These are phyloP conservation scores for Fusarium proliferatum DNA, from an alignment of 2,329 filamentous ascomycete genomes.

Conservation along the genomic window DNA sequence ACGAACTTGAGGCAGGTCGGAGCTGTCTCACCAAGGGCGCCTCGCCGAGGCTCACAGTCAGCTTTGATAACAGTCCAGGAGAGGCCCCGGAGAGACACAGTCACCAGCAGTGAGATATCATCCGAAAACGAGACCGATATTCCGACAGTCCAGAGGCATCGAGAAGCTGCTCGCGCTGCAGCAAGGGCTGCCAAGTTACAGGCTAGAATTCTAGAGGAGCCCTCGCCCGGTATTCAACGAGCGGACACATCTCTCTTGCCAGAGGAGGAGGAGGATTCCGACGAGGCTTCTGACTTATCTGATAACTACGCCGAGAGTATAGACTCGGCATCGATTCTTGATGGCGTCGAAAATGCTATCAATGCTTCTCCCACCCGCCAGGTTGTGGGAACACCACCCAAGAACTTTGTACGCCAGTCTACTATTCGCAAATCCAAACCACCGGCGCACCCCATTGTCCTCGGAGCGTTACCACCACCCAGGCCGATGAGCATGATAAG, in stretches of 20 bases:
- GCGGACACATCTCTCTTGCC: constrained; percentile 64
- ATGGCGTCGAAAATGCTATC: constrained; percentile 69
- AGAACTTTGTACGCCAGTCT: constrained; percentile 69
- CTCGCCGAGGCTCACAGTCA: constrained; percentile 76
- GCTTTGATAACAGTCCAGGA: constrained; percentile 77
- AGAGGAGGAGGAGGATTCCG: constrained; percentile 70
- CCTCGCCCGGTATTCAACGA: constrained; percentile 54
- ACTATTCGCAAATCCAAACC: constrained; percentile 72
- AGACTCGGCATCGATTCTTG: constrained; percentile 78
- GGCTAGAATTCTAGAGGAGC: constrained; percentile 54
- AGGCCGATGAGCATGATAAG: constrained; percentile 73
- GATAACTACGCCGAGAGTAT: constrained; percentile 74
- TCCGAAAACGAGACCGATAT: constrained; percentile 84
- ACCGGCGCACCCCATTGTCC: constrained; percentile 64
- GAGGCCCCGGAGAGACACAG: constrained; percentile 76
- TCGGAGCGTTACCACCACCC: constrained; percentile 77
- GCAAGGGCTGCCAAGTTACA: constrained; percentile 54
- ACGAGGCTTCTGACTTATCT: constrained; percentile 71
- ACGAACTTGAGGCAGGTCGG: constrained; percentile 68
- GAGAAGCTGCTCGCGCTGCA: constrained; percentile 69
- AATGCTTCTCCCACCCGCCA: constrained; percentile 65
- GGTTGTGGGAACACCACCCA: constrained; percentile 72
- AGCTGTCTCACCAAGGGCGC: constrained; percentile 60
- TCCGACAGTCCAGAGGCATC: constrained; percentile 71
- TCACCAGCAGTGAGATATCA: constrained; percentile 85